phyloP scores from a whole-genome alignment of 306 rosid genomes.

The Hippophae rhamnoides region DNA sequence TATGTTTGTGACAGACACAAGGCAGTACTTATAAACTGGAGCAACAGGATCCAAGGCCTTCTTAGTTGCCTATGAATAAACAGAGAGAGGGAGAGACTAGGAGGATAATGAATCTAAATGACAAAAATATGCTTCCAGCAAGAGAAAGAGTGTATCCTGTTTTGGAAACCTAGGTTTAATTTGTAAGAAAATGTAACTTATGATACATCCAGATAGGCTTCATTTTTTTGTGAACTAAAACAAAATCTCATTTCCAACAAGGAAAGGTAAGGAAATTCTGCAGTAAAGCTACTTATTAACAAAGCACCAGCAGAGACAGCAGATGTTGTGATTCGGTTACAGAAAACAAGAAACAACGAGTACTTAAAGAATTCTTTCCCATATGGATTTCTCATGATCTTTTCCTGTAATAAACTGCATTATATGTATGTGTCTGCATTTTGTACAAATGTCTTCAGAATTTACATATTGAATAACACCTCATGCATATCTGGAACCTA shows the following conservation, averaged over 20 bases:
- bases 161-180: too few species aligned
- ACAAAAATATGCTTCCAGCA: not conserved
- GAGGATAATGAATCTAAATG: not conserved
- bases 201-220: not conserved
- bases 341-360: conserved; percentile 85
- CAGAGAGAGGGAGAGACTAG: not conserved
- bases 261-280: not conserved
- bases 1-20: conserved; percentile 74
- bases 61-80: conserved; percentile 51
- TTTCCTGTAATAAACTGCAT: conserved; percentile 50
- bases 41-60: conserved; percentile 74
- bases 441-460: not conserved
- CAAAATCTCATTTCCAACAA: not conserved
- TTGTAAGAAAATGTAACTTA: not conserved
- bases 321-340: conserved; percentile 87
- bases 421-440: not conserved
- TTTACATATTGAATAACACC: not conserved
- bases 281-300: conserved; percentile 34
- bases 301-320: conserved; percentile 39
- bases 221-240: too few species aligned
- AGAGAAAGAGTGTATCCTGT: not conserved
- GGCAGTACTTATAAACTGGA: conserved; percentile 73
- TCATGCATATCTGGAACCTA: too few species aligned
- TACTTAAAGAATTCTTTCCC: conserved; percentile 70
- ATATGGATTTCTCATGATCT: conserved; percentile 93